Evolutionary conservation across 371 early-diverging fungal species (phyloP).

Genomic region (Blakeslea trispora): DNA sequence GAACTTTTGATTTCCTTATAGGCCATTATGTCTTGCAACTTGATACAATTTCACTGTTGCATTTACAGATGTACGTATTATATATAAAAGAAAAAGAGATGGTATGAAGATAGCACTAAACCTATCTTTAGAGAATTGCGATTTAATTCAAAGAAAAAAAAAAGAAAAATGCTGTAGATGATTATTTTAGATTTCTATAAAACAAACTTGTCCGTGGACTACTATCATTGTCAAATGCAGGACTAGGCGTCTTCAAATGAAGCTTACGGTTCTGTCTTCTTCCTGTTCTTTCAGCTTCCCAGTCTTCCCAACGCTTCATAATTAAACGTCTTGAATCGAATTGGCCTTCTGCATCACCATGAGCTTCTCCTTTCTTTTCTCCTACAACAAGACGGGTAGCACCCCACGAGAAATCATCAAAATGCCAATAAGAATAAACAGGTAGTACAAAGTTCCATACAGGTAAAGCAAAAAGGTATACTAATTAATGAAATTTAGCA

Average conservation of each 20-base stretch:
- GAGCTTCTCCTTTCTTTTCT: slow-evolving; percentile 63
- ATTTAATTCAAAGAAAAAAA: no score
- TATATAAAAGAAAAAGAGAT: no score
- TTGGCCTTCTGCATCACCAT: slow-evolving; percentile 65
- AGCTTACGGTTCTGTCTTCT: slow-evolving; percentile 31
- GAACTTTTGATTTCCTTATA: no score
- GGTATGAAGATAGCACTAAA: no score
- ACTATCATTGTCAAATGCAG: neutral
- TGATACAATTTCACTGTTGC: no score
- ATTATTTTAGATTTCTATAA: slow-evolving; percentile 6
- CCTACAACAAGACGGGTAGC: slow-evolving; percentile 80
- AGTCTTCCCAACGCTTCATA: slow-evolving; percentile 73
- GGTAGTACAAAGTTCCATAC: slow-evolving; percentile 97
- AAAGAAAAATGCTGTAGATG: neutral
- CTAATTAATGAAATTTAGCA: no score
- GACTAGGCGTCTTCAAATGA: slow-evolving; percentile 35
- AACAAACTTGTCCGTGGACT: no score
- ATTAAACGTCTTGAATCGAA: slow-evolving; percentile 65
- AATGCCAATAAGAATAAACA: slow-evolving; percentile 94
- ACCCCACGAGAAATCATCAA: slow-evolving; percentile 97
- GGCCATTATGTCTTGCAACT: no score
- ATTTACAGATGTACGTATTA: no score
- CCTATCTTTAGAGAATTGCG: no score
- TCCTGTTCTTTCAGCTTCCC: slow-evolving; percentile 69
- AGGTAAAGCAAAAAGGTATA: slow-evolving; percentile 77